Conservation (phyloP, 176 grass and related monocot genomes). For the Echinochloa phyllopogon region DNA sequence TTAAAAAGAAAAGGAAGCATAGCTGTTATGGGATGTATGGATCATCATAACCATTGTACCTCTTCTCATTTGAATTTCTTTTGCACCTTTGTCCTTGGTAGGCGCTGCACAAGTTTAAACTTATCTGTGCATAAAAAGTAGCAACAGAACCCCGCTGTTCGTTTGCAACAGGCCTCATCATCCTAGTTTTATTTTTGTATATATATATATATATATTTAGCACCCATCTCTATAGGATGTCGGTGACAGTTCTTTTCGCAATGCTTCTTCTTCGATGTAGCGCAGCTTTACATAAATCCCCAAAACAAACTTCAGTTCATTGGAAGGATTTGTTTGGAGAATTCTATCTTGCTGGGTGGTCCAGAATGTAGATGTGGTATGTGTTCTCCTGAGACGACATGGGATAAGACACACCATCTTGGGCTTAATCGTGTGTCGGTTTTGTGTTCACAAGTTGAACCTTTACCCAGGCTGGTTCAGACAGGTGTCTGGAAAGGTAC, state of each 20-base stretch:
- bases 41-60: conserved; percentile 37
- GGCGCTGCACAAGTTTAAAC: conserved; percentile 27
- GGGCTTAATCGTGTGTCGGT: background rate
- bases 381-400: conserved; percentile 5
- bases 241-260: conserved; percentile 46
- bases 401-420: background rate
- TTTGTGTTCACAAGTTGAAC: conserved; percentile 14
- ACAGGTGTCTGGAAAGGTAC: conserved; percentile 27
- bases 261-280: conserved; percentile 37
- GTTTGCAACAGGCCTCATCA: conserved; percentile 42
- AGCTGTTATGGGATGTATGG: conserved; percentile 31
- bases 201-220: conserved; percentile 51
- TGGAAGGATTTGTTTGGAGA: conserved; percentile 28
- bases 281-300: conserved; percentile 33
- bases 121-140: conserved; percentile 66
- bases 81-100: conserved; percentile 31
- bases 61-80: conserved; percentile 28
- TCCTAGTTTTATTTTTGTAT: conserved; percentile 48
- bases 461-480: conserved; percentile 1
- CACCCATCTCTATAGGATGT: conserved; percentile 55
- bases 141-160: conserved; percentile 50
- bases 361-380: background rate
- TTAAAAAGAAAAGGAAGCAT: conserved; percentile 23
- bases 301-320: conserved; percentile 24
- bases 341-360: background rate